Conservation (phyloP, 192 early-diverging fungal species). For the Linnemannia exigua region DNA sequence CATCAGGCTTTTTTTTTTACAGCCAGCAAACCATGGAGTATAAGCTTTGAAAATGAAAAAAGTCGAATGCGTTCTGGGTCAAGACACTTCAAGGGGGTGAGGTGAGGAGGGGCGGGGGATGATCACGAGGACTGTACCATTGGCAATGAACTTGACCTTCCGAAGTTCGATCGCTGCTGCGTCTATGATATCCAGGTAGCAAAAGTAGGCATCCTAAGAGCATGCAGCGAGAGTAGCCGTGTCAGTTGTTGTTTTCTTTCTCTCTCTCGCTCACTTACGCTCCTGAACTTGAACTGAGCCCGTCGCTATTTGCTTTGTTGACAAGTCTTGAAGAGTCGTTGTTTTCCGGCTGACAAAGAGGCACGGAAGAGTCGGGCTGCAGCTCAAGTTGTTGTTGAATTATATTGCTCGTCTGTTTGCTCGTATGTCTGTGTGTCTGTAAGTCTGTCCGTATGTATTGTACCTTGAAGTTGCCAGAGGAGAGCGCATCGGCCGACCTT, state of each 20-base stretch:
- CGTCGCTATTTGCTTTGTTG: neutral
- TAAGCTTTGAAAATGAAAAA: neutral
- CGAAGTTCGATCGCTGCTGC: conserved; percentile 59
- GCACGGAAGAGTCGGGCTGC: neutral
- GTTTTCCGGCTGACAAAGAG: neutral
- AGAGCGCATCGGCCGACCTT: conserved; percentile 56
- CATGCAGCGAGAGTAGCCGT: neutral
- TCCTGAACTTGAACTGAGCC: neutral
- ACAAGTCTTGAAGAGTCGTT: neutral
- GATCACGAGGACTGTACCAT: conserved; percentile 58
- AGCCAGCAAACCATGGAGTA: conserved; percentile 1
- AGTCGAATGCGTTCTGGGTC: neutral
- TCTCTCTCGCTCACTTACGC: no score
- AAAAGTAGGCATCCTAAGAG: conserved; percentile 68
- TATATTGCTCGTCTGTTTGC: neutral
- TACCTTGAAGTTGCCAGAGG: conserved; percentile 64
- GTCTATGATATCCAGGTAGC: conserved; percentile 60
- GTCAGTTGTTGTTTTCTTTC: neutral
- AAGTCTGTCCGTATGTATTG: neutral
- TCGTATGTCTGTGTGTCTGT: neutral
- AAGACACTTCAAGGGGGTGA: conserved; percentile 2
- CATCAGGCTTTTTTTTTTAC: no score
- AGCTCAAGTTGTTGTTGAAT: neutral
- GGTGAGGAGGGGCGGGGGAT: neutral
- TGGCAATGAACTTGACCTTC: conserved; percentile 70